Evolutionary conservation across 768 basidiomycete species (phyloP), one percentile per base, ranked within the genome.

Genomic region (Amanita muscaria): DNA sequence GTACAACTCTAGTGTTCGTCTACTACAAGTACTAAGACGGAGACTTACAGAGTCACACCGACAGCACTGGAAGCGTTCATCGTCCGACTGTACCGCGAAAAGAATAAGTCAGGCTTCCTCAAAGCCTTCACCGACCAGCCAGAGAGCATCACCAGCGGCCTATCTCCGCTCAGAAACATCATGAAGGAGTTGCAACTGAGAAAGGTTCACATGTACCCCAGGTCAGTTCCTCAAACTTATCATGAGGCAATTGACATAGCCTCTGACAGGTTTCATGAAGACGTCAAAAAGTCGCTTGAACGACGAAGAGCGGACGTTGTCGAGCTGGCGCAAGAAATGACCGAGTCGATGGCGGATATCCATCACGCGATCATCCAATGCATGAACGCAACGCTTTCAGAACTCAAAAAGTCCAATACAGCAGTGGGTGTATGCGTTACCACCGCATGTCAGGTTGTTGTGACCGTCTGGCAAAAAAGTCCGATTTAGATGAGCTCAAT

Each of bases 51-150:
- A 59, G 86, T 94, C 9, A 88, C 86, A 0, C 76, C 88, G 2
- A 72, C 90, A 1, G 86, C 81, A 19, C 68, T 83, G 37, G 94
- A 97, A 58, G 89, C 92, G 0, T 99, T 98, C 65, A 88, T 97
- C 29, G 83, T 92, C 39, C 79, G 93, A 2, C 67, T 96, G 2
- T 97, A 84, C 58, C 77, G 94, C 32, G 83, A 96, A 62, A 80
- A 83, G 65, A 99, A 97, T 66, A 77, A 74, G 59, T 71, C 69
- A 2, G 94, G 94, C 1, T 99, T 98, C 61, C 68, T 97, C 51
- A 98, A 99, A 62, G 96, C 91, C 0, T 96, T 99, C 58, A 89
- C 91, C 2, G 96, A 98, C 61, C 87, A 97, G 55, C 92, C 94
- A 3, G 96, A 98, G 60, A 79, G 85, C 50, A 96, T 99, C 49